Conservation (phyloP, 176 grass and related monocot genomes). For the Elaeis guineensis region DNA sequence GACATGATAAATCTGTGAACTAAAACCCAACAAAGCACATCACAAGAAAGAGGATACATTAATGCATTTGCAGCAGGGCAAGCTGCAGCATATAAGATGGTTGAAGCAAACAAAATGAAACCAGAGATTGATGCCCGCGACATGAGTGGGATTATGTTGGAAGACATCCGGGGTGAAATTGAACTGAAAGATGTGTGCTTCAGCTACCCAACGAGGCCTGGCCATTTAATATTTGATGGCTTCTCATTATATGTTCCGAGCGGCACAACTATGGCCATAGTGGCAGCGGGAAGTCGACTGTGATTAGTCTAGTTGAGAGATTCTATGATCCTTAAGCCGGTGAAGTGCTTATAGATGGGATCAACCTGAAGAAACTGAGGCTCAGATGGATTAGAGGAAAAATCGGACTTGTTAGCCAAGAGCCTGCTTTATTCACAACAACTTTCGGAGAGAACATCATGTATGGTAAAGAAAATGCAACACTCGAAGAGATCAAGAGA, state of each 20-base stretch:
- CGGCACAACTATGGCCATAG: slow-evolving; percentile 67
- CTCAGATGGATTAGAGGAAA: slow-evolving; percentile 57
- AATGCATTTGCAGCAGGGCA: slow-evolving; percentile 73
- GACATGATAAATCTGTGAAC: too few relatives aligned
- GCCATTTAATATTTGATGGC: slow-evolving; percentile 55
- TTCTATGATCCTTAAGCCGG: slow-evolving; percentile 90
- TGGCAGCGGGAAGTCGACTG: slow-evolving; percentile 80
- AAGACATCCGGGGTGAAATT: slow-evolving; percentile 64
- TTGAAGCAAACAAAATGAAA: slow-evolving; percentile 64
- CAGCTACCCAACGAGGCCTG: slow-evolving; percentile 58
- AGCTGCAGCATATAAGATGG: slow-evolving; percentile 78
- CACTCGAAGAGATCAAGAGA: slow-evolving; percentile 44
- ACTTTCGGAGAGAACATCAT: slow-evolving; percentile 72
- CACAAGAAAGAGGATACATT: too few relatives aligned
- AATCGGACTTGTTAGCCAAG: slow-evolving; percentile 80
- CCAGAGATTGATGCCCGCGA: slow-evolving; percentile 54
- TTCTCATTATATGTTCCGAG: slow-evolving; percentile 55
- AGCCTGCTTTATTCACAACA: slow-evolving; percentile 54
- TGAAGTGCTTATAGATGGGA: slow-evolving; percentile 65
- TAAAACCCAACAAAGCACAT: too few relatives aligned
- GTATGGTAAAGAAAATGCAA: slow-evolving; percentile 61
- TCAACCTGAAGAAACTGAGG: slow-evolving; percentile 55
- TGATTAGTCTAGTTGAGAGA: slow-evolving; percentile 65
- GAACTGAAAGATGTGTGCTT: slow-evolving; percentile 79
- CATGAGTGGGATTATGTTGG: slow-evolving; percentile 41